Evolutionary conservation across 208 protist species (phyloP).

Genomic region (Trypanosoma cruzi): DNA sequence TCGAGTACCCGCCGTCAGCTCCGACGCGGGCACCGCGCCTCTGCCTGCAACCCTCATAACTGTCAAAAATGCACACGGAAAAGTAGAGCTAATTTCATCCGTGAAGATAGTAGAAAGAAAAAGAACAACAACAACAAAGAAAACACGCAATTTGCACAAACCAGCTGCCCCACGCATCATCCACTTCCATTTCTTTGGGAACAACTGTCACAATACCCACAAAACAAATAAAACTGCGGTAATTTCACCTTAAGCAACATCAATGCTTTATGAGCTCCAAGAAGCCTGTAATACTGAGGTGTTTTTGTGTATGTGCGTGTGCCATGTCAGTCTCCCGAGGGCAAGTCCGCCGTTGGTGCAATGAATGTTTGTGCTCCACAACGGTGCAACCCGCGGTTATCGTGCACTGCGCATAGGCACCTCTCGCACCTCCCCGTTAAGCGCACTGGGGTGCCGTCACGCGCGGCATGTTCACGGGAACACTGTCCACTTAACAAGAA

Average conservation of each 20-base stretch:
- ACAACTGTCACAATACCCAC: neutral
- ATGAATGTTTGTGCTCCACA: conserved; percentile 23
- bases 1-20: conserved; percentile 17
- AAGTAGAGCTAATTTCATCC: neutral
- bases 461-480: too few relatives aligned
- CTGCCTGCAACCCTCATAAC: conserved; percentile 8
- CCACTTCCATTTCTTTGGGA: neutral
- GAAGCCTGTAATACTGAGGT: conserved; percentile 30
- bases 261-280: conserved; percentile 40
- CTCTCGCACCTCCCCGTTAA: neutral
- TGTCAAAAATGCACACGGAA: neutral
- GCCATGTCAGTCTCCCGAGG: conserved; percentile 30
- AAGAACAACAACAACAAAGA: conserved; percentile 32
- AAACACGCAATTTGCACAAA: neutral
- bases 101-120: conserved; percentile 17
- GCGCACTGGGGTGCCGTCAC: conserved; percentile 13
- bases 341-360: conserved; percentile 29
- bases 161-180: too few relatives aligned
- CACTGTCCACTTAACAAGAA: conserved; percentile 9
- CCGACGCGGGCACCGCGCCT: neutral
- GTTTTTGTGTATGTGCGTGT: too few relatives aligned
- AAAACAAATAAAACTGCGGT: neutral
- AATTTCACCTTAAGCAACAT: conserved; percentile 33
- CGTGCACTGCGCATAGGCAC: neutral
- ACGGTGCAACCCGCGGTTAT: conserved; percentile 19